phyloP scores from a whole-genome alignment of 495 filamentous ascomycete species.

The Rusavskia elegans region DNA sequence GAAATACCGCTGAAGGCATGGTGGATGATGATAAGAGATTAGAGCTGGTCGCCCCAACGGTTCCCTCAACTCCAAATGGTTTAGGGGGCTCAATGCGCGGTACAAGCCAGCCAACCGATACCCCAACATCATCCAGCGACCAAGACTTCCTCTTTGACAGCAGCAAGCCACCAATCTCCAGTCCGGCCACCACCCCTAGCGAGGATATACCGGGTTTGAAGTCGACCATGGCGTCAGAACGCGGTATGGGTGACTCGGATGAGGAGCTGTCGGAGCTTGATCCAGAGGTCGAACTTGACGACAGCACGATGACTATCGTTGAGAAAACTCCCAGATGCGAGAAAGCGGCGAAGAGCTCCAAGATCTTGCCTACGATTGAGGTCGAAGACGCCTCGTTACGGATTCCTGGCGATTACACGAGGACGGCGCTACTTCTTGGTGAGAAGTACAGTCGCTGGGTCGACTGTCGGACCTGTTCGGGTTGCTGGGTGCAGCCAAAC shows the following conservation, averaged over 20 bases:
- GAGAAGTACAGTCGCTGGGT: constrained; percentile 70
- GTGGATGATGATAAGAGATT: neutral
- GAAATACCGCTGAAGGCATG: neutral
- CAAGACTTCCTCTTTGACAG: neutral
- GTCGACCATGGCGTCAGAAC: neutral
- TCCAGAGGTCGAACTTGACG: constrained; percentile 3
- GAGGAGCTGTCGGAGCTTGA: constrained; percentile 5
- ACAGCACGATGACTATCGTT: neutral
- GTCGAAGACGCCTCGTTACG: constrained; percentile 27
- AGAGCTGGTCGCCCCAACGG: neutral
- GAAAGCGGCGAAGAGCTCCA: constrained; percentile 18
- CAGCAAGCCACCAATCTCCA: neutral
- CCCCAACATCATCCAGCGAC: neutral
- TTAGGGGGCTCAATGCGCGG: too few species aligned
- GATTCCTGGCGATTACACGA: constrained; percentile 62
- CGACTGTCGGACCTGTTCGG: constrained; percentile 64
- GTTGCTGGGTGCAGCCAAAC: constrained; percentile 70
- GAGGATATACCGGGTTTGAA: neutral
- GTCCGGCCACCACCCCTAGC: neutral
- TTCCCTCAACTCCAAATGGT: too few species aligned
- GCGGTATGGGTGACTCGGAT: neutral
- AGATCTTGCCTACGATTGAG: constrained; percentile 28
- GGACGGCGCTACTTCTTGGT: constrained; percentile 53
- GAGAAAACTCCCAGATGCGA: constrained; percentile 10
- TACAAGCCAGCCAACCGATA: neutral